Percentiles rank a stretch among this genome's conserved stretches.
These are phyloP conservation scores for Craterostigma plantagineum DNA, from an alignment of 257 asterid genomes.

Conservation along the genomic window DNA sequence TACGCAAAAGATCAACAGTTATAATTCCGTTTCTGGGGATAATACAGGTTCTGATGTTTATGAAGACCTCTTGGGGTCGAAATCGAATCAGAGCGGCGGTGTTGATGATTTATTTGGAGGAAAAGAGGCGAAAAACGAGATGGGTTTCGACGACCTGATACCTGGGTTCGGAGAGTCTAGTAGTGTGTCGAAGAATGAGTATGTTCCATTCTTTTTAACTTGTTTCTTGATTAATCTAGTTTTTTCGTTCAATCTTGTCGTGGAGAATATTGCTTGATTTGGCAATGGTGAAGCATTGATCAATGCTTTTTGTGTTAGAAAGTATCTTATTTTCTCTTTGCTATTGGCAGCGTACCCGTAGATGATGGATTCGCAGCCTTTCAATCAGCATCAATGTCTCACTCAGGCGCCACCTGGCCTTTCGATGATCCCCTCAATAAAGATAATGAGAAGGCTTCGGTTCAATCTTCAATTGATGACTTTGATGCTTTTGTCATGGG, in stretches of 20 bases:
- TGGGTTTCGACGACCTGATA: constrained; percentile 33
- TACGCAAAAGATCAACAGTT: constrained; percentile 6
- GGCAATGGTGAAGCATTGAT: constrained; percentile 2
- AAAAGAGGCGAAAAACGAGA: constrained; percentile 16
- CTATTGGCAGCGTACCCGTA: constrained; percentile 19
- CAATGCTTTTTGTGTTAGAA: constrained; percentile 18
- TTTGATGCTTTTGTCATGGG: constrained; percentile 37
- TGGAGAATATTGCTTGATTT: neutral
- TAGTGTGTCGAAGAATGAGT: constrained; percentile 14
- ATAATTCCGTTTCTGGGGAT: constrained; percentile 7
- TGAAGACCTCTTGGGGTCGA: constrained; percentile 27
- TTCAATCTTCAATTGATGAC: constrained; percentile 30
- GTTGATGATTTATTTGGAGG: constrained; percentile 42
- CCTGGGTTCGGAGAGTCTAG: constrained; percentile 34
- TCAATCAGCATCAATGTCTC: constrained; percentile 22
- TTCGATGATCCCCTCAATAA: constrained; percentile 19
- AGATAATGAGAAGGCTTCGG: constrained; percentile 16
- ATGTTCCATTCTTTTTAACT: constrained; percentile 7
- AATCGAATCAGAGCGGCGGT: constrained; percentile 13
- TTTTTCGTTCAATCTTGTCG: constrained; percentile 3
- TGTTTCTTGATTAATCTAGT: neutral
- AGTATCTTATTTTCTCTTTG: constrained; percentile 18
- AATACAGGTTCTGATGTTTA: constrained; percentile 13
- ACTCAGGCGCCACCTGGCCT: constrained; percentile 28
- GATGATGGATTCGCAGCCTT: constrained; percentile 52